Evolutionary conservation across 805 yeast genomes (phyloP), one percentile per base, ranked within the genome.

Genomic region (Saccharomycopsis lassenensis): DNA sequence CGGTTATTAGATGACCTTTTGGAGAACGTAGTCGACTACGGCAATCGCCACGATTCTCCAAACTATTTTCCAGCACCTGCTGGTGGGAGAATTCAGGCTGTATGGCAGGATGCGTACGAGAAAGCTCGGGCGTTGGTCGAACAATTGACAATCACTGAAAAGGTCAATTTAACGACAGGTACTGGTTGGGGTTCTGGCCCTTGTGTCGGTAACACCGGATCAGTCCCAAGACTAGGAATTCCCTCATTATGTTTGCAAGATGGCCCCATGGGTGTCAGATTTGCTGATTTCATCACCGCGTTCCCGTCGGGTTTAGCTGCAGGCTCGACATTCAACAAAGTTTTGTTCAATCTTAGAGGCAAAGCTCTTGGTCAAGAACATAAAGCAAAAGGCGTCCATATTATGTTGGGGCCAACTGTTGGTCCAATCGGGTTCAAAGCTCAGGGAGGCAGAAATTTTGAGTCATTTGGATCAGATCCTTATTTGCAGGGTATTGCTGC

Each of bases 391-490:
- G 78, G 78, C 18, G 72, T 69, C 11, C 67, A 73, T 48, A 59
- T 71, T 24, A 60, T 69, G 10, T 55, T 74, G 23, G 79, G 77
- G 0, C 82, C 81, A 1, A 59, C 61, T 2, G 58, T 70, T 26
- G 80, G 79, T 0, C 81, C 81, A 7, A 61, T 74, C 29, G 82
- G 81, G 0, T 57, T 62, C 24, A 68, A 73, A 46, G 80, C 78
- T 3, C 68, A 67, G 27, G 81, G 77, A 16, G 81, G 82, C 4
- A 58, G 80, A 45, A 70, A 68, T 52, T 73, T 79, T 77, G 80
- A 74, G 54, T 65, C 74, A 25, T 73, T 72, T 52, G 74, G 77
- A 6, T 57, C 74, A 4, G 81, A 74, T 49, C 78, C 81, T 2
- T 73, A 71, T 40, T 55, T 74, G 33, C 71, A 69, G 45, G 81